These are phyloP conservation scores for Pachysandra terminalis DNA, from an alignment of 164 flowering plant species.

Conservation along the genomic window DNA sequence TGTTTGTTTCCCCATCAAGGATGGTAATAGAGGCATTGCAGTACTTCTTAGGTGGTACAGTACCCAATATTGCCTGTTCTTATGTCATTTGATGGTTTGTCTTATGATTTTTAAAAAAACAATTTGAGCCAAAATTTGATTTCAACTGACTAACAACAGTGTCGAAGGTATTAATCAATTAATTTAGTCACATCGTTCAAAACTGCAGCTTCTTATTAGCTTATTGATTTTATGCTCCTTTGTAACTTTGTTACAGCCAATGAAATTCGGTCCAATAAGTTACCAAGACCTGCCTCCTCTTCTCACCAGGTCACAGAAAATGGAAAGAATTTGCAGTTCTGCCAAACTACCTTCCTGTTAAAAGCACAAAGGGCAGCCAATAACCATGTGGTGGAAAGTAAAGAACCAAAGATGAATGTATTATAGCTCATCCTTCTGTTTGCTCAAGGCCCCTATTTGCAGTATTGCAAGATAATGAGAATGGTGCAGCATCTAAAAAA, in stretches of 20 bases:
- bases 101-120: not conserved
- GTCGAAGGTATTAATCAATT: not conserved
- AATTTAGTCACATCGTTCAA: not conserved
- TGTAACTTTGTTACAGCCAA: conserved; percentile 35
- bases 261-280: conserved; percentile 43
- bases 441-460: conserved; percentile 12
- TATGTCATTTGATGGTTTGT: not conserved
- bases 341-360: conserved; percentile 23
- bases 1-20: not conserved
- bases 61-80: not conserved
- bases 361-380: conserved; percentile 27
- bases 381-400: conserved; percentile 29
- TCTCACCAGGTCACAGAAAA: conserved; percentile 35
- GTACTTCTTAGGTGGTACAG: conserved; percentile 2
- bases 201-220: conserved; percentile 7
- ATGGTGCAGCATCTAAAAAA: conserved; percentile 33
- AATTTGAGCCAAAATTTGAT: not conserved
- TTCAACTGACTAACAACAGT: not conserved
- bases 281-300: conserved; percentile 36
- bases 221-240: conserved; percentile 8
- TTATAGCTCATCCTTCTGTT: conserved; percentile 24
- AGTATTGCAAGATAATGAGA: conserved; percentile 26
- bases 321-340: conserved; percentile 40
- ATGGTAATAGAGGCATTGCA: not conserved
- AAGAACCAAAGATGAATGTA: conserved; percentile 46